Evolutionary conservation across 768 basidiomycete genomes (phyloP), one percentile per base, ranked within the genome.

Genomic region (Hydnomerulius pinastri): DNA sequence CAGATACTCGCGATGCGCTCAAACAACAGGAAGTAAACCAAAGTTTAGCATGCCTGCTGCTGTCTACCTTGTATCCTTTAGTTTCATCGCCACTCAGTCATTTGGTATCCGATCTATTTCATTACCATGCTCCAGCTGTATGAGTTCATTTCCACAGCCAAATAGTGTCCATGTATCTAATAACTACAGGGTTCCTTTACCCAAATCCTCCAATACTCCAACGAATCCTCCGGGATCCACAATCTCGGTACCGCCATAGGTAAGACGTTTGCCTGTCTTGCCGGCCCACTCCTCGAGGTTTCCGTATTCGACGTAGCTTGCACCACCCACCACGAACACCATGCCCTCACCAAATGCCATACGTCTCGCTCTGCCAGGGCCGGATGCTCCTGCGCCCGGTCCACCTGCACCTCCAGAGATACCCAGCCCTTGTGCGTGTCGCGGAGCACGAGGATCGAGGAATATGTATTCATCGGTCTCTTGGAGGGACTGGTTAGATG

Each of bases 161-260:
- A 78, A 35, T 38, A 46, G 33, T 4, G 28, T 48, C 25, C n/a
- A 35, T 41, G 11, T 53, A 42, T 24, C 48, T 20, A 32, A 45
- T 27, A 35, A 1, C 56, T 67, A 76, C n/a, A 60, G 53, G 52
- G 46, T 59, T 21, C 54, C 53, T 61, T 77, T 81, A 1, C 87
- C 87, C 15, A 92, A 70, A 35, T 73, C 77, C 45, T 82, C 83
- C 58, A 98, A 67, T 24, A 87, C 76, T 27, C 75, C 71, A 17
- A 98, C 77, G 65, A 99, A 98, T 40, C 85, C 83, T 64, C 80
- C 83, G 5, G 97, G 97, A 60, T 92, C 89, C 41, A 97, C 63
- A 33, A 99, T 94, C 65, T 98, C 97, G 15, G 96, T 98, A 17
- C 92, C 91, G 15, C 97, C 97, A 66, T 99, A 99, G 29, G 91